Base-by-base conservation (phyloP, 2,329 filamentous ascomycete genomes). In the Fusarium siculi region DNA sequence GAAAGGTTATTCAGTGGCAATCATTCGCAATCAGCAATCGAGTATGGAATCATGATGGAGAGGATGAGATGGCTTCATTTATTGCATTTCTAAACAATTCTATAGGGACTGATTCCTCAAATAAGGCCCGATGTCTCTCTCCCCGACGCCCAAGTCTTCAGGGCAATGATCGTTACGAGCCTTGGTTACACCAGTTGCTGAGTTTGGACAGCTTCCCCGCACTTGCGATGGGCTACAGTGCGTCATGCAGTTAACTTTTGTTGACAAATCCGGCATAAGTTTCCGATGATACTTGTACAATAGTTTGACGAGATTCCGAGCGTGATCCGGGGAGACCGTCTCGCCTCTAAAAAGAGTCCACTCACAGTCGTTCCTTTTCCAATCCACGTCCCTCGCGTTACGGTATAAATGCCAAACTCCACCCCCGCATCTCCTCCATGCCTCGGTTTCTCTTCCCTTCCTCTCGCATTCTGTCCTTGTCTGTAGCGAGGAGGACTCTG, bases 141-240 rank as follows among this genome's bases (percentile, higher is more conserved):
- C 21, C 44, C 44, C 52, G 46, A 58, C 37, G 16, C 49, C 63
- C 40, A 72, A 47, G 68, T 25, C 46, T 43, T 46, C 52, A 42
- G 67, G 46, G 37, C 19, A 21, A 23, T 32, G 11, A 34, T 23
- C 9, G 40, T 23, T 42, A 34, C 8, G 49, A 5, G 43, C 28
- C n/a, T 44, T 32, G 21, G 53, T 61, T 67, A 66, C 64, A 66
- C 52, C 56, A 42, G 19, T 18, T 47, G 32, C 63, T 68, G 36
- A 21, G 46, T 57, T 52, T 5, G 47, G 66, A 72, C 60, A 73
- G 64, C 70, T 73, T 73, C 70, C 70, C 70, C 70, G 70, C 70
- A 73, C 65, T 70, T 73, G 70, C 61, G 66, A 54, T 58, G 69
- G 70, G 44, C 54, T 40, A 64, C 54, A 57, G 59, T 72, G 60